These are phyloP conservation scores for Kwoniella botswanensis DNA, from an alignment of 768 basidiomycete genomes.

Conservation along the genomic window DNA sequence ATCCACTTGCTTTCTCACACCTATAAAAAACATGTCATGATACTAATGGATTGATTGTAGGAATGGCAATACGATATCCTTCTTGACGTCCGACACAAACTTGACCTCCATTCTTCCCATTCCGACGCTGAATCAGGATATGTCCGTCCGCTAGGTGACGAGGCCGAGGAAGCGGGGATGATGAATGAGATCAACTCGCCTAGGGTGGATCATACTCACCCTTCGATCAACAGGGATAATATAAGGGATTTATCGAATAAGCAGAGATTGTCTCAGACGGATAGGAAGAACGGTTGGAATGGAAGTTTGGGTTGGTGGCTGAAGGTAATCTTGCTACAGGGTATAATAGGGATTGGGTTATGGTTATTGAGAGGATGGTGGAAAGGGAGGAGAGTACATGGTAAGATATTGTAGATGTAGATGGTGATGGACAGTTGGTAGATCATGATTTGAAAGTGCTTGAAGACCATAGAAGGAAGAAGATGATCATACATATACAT, in stretches of 20 bases:
- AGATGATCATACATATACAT: too few species aligned
- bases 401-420: conserved; percentile 16
- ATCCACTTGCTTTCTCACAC: neutral
- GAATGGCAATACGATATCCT: conserved; percentile 45
- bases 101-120: conserved; percentile 17
- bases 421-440: neutral
- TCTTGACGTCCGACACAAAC: conserved; percentile 37
- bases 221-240: conserved; percentile 13
- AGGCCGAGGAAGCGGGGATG: neutral
- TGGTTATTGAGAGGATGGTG: conserved; percentile 21
- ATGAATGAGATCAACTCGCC: conserved; percentile 7
- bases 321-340: conserved; percentile 19
- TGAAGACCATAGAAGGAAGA: too few species aligned
- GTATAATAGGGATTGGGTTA: conserved; percentile 8
- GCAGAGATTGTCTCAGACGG: conserved; percentile 3
- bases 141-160: neutral
- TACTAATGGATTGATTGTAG: conserved; percentile 8
- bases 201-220: conserved; percentile 20
- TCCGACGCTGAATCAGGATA: neutral
- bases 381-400: conserved; percentile 25
- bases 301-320: conserved; percentile 8
- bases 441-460: too few species aligned
- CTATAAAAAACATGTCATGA: neutral
- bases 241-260: conserved; percentile 18
- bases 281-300: neutral